Conservation (phyloP, 2,329 filamentous ascomycete species). For the Aspergillus luchuensis region DNA sequence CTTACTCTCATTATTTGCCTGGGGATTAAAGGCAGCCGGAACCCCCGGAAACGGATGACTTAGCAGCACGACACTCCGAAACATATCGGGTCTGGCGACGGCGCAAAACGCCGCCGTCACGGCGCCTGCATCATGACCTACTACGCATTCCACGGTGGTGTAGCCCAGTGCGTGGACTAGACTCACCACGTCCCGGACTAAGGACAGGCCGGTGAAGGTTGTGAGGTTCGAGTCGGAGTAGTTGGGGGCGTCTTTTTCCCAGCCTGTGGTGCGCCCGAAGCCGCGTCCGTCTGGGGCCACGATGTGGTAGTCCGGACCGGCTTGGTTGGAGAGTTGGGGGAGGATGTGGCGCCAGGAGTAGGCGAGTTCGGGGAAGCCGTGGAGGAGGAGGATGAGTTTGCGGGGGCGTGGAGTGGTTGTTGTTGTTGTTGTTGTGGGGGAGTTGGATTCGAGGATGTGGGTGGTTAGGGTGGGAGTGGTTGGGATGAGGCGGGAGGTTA, state of each 20-base stretch:
- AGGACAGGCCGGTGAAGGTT: slow-evolving; percentile 59
- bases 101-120: slow-evolving; percentile 62
- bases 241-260: slow-evolving; percentile 53
- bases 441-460: slow-evolving; percentile 61
- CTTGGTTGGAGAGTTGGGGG: slow-evolving; percentile 48
- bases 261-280: slow-evolving; percentile 66
- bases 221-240: slow-evolving; percentile 55
- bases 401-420: slow-evolving; percentile 27
- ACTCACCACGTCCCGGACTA: slow-evolving; percentile 64
- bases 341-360: slow-evolving; percentile 70
- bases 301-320: slow-evolving; percentile 63
- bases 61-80: slow-evolving; percentile 63
- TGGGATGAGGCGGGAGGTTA: slow-evolving; percentile 60
- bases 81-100: slow-evolving; percentile 65
- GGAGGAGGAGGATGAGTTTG: slow-evolving; percentile 61
- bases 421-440: slow-evolving; percentile 33
- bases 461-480: slow-evolving; percentile 60
- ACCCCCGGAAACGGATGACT: slow-evolving; percentile 61
- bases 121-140: slow-evolving; percentile 69
- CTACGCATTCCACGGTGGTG: slow-evolving; percentile 57
- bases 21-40: background rate
- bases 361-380: slow-evolving; percentile 69
- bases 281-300: slow-evolving; percentile 69
- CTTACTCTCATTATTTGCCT: slow-evolving; percentile 11
- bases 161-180: slow-evolving; percentile 65